Evolutionary conservation across 805 yeast genomes (phyloP).

Genomic region (Cyberlindnera maclurae): DNA sequence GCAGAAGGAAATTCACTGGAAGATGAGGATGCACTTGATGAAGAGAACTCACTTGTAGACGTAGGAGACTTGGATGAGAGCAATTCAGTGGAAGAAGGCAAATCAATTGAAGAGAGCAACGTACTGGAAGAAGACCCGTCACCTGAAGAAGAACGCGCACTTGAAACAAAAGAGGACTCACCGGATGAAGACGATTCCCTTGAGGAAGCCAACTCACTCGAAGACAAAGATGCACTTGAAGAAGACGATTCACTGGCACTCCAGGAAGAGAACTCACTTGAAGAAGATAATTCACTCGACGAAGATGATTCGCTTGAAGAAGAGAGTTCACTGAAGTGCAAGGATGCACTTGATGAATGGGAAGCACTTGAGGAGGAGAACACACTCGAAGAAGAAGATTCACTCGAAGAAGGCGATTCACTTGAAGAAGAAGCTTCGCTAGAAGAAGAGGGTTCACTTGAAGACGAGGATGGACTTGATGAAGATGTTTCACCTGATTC

Average conservation of each 20-base stretch:
- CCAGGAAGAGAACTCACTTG: neutral
- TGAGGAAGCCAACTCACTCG: neutral
- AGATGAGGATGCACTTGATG: neutral
- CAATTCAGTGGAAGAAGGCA: too few species aligned
- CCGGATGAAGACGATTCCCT: conserved; percentile 1
- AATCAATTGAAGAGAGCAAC: neutral
- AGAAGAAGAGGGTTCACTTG: neutral
- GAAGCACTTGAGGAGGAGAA: too few species aligned
- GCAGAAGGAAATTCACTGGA: neutral
- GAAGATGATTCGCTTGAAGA: neutral
- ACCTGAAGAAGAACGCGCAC: neutral
- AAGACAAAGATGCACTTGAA: neutral
- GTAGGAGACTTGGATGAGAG: neutral
- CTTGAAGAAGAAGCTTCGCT: neutral
- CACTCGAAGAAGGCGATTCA: neutral
- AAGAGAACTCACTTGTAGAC: neutral
- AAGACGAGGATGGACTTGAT: neutral
- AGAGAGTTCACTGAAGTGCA: neutral
- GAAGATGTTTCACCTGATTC: neutral
- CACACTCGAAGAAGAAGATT: too few species aligned
- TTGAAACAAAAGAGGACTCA: neutral
- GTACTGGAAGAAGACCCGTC: neutral
- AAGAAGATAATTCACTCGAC: neutral
- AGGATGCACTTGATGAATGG: too few species aligned
- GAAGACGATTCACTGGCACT: neutral